Percentiles rank a stretch among this genome's conserved stretches.
Evolutionary conservation across 768 basidiomycete genomes (phyloP).

Genomic region (Naematelia encephala): DNA sequence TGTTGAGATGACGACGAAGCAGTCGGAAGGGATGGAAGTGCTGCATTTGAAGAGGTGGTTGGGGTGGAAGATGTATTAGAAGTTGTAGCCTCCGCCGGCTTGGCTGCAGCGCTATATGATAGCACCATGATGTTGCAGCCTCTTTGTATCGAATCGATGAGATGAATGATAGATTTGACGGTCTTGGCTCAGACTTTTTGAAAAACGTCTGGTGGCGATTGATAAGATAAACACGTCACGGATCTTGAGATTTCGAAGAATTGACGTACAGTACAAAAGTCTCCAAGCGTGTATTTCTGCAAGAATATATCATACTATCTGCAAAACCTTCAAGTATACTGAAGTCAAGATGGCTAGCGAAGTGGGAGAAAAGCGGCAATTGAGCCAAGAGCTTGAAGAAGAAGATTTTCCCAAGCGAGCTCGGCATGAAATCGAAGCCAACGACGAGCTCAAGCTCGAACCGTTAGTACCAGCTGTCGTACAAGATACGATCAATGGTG

Average conservation of each 20-base stretch:
- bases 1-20: constrained; percentile 8
- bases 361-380: not conserved
- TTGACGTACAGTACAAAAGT: too few species aligned
- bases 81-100: constrained; percentile 16
- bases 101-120: constrained; percentile 37
- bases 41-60: not conserved
- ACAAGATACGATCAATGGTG: not conserved
- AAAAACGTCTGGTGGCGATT: not conserved
- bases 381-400: not conserved
- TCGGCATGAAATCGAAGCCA: not conserved
- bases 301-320: too few species aligned
- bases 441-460: not conserved
- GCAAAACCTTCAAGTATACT: not conserved
- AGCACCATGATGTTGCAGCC: constrained; percentile 29
- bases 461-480: not conserved
- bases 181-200: not conserved
- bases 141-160: too few species aligned
- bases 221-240: not conserved
- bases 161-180: not conserved
- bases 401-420: not conserved
- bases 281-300: too few species aligned
- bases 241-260: too few species aligned
- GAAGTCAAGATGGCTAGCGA: not conserved
- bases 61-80: not conserved
- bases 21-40: not conserved